A percentile compares a stretch with the other conserved stretches of the same genome.
These are phyloP conservation scores for Boletus smithii DNA, from an alignment of 1,284 basidiomycete genomes.

Conservation along the genomic window DNA sequence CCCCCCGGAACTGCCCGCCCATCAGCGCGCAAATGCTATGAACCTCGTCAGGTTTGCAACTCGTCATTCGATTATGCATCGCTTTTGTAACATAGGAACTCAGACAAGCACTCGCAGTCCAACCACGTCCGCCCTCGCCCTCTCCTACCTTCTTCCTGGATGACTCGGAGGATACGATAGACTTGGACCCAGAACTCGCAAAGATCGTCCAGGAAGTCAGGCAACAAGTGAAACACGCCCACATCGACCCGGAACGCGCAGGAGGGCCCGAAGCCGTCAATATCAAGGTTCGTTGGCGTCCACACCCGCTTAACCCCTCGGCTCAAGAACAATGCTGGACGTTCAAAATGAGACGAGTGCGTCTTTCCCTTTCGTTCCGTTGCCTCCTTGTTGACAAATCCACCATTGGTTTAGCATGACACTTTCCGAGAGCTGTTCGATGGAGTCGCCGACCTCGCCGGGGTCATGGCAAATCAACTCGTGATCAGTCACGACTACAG, in stretches of 20 bases:
- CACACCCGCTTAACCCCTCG: conserved; percentile 52
- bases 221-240: conserved; percentile 18
- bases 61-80: neutral
- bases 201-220: conserved; percentile 45
- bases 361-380: conserved; percentile 17
- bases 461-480: conserved; percentile 47
- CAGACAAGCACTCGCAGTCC: conserved; percentile 45
- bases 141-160: conserved; percentile 46
- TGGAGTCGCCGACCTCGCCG: conserved; percentile 56
- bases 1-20: conserved; percentile 54
- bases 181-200: conserved; percentile 59
- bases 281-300: conserved; percentile 58
- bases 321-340: conserved; percentile 43
- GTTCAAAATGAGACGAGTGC: conserved; percentile 59
- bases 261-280: conserved; percentile 44
- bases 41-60: conserved; percentile 53
- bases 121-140: conserved; percentile 42
- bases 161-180: conserved; percentile 48
- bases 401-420: conserved; percentile 45
- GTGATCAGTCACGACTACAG: conserved; percentile 57
- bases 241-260: conserved; percentile 22
- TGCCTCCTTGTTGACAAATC: neutral
- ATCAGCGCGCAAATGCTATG: conserved; percentile 51
- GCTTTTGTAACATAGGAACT: conserved; percentile 14
- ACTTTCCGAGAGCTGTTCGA: conserved; percentile 60